Base-by-base conservation (phyloP, 2,329 filamentous ascomycete genomes). In the Apiospora koreana region DNA sequence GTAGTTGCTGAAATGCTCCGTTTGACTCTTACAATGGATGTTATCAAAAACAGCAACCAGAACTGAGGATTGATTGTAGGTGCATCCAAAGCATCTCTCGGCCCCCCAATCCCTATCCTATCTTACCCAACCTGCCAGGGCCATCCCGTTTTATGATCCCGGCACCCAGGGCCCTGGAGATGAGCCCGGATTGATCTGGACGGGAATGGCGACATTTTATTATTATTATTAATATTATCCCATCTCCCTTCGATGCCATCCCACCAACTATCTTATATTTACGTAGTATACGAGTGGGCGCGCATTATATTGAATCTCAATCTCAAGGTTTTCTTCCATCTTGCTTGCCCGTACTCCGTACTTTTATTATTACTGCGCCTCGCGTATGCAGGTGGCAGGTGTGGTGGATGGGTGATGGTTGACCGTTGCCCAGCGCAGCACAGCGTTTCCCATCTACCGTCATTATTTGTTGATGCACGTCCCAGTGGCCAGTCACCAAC, bases 181-280 rank as follows among this genome's bases (percentile, higher is more conserved):
- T 62, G 54, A 62, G 54, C 38, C 54, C 54, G 54, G n/a, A 35
- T 62, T 62, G 31, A n/a, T 62, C 28, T n/a, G 8, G 21, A 62
- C 35, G 9, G 16, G 54, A 35, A 62, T 38, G 54, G 54, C 54
- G 28, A 38, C 54, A 38, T 62, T 38, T 38, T 35, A n/a, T n/a
- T n/a, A n/a, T n/a, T n/a, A n/a, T n/a, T n/a, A n/a, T 62, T n/a
- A 46, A 46, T 46, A 62, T 62, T 62, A 62, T 31, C 54, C 21
- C 14, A 62, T 62, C 31, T 62, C 54, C 54, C 54, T 62, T 38
- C 31, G 35, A n/a, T 38, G 54, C 10, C 31, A 23, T 62, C 54
- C 18, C 21, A 23, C 18, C 21, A 16, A 43, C 9, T 43, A 43
- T 62, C 54, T 38, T 38, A 38, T 62, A n/a, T 18, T 4, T 38